These are phyloP conservation scores for Cymbopogon flexuosus DNA, from an alignment of 202 grass and related monocot species.

Conservation along the genomic window DNA sequence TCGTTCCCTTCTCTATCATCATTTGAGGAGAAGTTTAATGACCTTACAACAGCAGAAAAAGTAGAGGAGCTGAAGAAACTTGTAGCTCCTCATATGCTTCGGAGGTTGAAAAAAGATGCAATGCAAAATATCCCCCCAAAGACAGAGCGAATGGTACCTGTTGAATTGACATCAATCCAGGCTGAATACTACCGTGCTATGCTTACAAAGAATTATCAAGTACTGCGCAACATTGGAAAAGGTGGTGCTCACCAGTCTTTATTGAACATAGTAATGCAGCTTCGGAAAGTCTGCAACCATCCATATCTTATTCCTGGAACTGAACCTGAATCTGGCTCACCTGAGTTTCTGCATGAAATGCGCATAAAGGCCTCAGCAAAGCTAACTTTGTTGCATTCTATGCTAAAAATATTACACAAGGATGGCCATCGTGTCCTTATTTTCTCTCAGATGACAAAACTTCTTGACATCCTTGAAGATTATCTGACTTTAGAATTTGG, in stretches of 20 bases:
- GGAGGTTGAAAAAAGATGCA: constrained; percentile 93
- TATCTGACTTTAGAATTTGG: constrained; percentile 81
- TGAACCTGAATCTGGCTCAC: constrained; percentile 86
- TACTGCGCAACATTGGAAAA: constrained; percentile 87
- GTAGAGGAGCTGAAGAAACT: constrained; percentile 99
- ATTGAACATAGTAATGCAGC: constrained; percentile 98
- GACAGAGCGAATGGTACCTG: constrained; percentile 90
- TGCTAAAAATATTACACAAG: constrained; percentile 77
- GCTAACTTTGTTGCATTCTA: constrained; percentile 76
- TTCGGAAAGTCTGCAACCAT: constrained; percentile 99
- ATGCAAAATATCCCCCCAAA: constrained; percentile 99
- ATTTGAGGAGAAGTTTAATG: constrained; percentile 98
- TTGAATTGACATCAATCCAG: constrained; percentile 96
- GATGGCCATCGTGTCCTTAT: constrained; percentile 96
- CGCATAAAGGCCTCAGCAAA: constrained; percentile 98
- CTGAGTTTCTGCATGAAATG: constrained; percentile 95
- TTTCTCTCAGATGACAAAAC: constrained; percentile 99
- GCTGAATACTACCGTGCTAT: constrained; percentile 98
- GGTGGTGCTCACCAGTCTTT: constrained; percentile 85
- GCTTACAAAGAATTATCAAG: constrained; percentile 97
- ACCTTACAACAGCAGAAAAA: constrained; percentile 90
- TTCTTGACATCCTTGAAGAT: constrained; percentile 99
- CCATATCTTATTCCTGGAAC: constrained; percentile 98
- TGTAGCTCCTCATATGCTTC: constrained; percentile 96
- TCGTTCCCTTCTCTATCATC: constrained; percentile 89